Conservation (phyloP, 371 early-diverging fungal species). For the Sporodiniella umbellata region DNA sequence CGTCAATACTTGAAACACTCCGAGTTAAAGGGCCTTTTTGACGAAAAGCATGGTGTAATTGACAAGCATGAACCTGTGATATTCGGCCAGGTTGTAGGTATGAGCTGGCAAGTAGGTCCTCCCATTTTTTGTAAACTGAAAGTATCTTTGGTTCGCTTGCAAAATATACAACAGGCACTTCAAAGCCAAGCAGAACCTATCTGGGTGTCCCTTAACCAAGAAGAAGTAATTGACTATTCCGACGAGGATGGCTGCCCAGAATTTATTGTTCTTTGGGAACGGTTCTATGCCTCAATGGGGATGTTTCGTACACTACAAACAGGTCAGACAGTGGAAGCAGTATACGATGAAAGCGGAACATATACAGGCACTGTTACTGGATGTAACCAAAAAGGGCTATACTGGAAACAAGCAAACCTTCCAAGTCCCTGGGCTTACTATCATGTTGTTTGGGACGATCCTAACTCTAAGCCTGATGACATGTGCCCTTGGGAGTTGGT, state of each 20-base stretch:
- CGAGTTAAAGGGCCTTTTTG: constrained; percentile 46
- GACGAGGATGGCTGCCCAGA: constrained; percentile 73
- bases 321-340: constrained; percentile 60
- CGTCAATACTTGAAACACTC: constrained; percentile 57
- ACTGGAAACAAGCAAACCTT: constrained; percentile 31
- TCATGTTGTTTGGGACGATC: constrained; percentile 54
- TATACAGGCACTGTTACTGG: constrained; percentile 56
- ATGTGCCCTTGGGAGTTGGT: constrained; percentile 58
- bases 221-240: constrained; percentile 62
- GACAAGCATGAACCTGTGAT: constrained; percentile 47
- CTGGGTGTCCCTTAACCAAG: constrained; percentile 34
- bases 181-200: constrained; percentile 24
- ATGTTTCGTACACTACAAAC: constrained; percentile 32
- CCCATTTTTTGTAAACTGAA: constrained; percentile 67
- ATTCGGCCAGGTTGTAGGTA: constrained; percentile 55
- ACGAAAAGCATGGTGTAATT: constrained; percentile 46
- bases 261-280: constrained; percentile 63
- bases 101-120: constrained; percentile 69
- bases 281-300: constrained; percentile 59
- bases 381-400: constrained; percentile 25
- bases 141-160: constrained; percentile 33
- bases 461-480: constrained; percentile 27
- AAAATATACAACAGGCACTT: constrained; percentile 18
- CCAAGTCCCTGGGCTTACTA: constrained; percentile 54
- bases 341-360: constrained; percentile 59